These are phyloP conservation scores for Microbotryum lychnidis-dioicae DNA, from an alignment of 1,284 basidiomycete genomes.

Conservation along the genomic window DNA sequence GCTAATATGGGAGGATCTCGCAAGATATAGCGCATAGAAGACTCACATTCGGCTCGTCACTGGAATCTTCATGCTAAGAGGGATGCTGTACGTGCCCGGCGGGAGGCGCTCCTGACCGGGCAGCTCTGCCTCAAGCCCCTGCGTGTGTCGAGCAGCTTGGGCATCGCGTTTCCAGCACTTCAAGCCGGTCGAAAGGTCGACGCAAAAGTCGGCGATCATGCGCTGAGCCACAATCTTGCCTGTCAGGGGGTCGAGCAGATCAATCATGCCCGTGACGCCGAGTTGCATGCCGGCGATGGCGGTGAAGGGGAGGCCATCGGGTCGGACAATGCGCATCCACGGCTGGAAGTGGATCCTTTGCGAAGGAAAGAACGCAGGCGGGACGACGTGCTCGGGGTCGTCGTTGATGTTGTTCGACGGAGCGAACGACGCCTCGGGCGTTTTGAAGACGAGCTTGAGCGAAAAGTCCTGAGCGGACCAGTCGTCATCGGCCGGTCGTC, in stretches of 20 bases:
- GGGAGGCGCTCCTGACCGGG: slow-evolving; percentile 30
- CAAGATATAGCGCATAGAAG: too few relatives aligned
- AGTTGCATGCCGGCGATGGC: slow-evolving; percentile 37
- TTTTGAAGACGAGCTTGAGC: slow-evolving; percentile 28
- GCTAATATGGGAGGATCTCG: slow-evolving; percentile 4
- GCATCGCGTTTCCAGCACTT: slow-evolving; percentile 38
- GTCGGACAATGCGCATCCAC: slow-evolving; percentile 31
- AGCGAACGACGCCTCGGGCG: not conserved
- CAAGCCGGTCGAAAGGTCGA: slow-evolving; percentile 36
- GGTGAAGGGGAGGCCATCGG: slow-evolving; percentile 27
- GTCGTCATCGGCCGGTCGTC: slow-evolving; percentile 6
- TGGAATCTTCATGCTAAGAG: slow-evolving; percentile 38
- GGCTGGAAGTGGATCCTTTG: slow-evolving; percentile 37
- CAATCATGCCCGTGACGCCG: slow-evolving; percentile 37
- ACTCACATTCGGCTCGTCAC: too few relatives aligned
- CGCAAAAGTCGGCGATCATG: slow-evolving; percentile 38
- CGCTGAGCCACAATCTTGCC: slow-evolving; percentile 33
- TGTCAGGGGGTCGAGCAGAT: slow-evolving; percentile 29
- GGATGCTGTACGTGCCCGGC: slow-evolving; percentile 37
- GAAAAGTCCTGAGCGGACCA: slow-evolving; percentile 28
- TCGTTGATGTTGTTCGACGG: not conserved
- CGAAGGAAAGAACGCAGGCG: slow-evolving; percentile 38
- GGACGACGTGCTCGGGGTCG: slow-evolving; percentile 19
- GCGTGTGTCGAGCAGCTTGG: slow-evolving; percentile 12
- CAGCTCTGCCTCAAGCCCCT: slow-evolving; percentile 4